Evolutionary conservation across 2,329 filamentous ascomycete species (phyloP), one percentile per base, ranked within the genome.

Genomic region (Beauveria varroae): DNA sequence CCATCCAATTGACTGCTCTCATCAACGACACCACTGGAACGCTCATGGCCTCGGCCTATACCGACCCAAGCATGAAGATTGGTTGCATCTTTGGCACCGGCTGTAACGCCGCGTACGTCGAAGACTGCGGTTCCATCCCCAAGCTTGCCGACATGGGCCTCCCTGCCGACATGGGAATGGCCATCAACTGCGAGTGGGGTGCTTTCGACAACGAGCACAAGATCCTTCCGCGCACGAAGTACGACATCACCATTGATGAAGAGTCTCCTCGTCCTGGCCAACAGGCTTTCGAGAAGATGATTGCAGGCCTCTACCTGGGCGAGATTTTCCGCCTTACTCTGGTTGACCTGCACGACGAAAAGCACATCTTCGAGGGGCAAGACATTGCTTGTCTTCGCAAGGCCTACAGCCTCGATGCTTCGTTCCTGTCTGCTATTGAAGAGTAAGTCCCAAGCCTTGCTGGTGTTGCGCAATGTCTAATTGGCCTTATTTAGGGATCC

Each of bases 1-100:
- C 93, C 52, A 96, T 98, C 77, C 96, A 93, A 78, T 81, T 98
- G 61, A 90, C 89, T 26, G 95, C 95, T 41, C 78, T 99, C 73
- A 95, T 98, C 78, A 99, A 99, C 74, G 95, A 99, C 74, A 99
- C 95, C 53, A 98, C 93, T 20, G 95, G 95, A 69, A 99, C 95
- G 37, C 80, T 99, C 69, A 96, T 99, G 70, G 95, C 95, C 64
- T 98, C 93, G 28, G 89, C 91, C 34, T 99, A 99, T 77, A 98
- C 93, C n/a, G 93, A 99, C 72, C 79, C 87, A 51, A 86, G 87
- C 67, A 96, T 97, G 85, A 92, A 87, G 77, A 95, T 98, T 69
- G 95, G 95, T 61, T 97, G 93, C 76, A 99, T 99, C 72, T 99
- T 99, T 70, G 95, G 95, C 68, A 99, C 95, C 14, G 95, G 95